phyloP scores from a whole-genome alignment of 2,329 filamentous ascomycete species.

The Ilyonectria mors-panacis region DNA sequence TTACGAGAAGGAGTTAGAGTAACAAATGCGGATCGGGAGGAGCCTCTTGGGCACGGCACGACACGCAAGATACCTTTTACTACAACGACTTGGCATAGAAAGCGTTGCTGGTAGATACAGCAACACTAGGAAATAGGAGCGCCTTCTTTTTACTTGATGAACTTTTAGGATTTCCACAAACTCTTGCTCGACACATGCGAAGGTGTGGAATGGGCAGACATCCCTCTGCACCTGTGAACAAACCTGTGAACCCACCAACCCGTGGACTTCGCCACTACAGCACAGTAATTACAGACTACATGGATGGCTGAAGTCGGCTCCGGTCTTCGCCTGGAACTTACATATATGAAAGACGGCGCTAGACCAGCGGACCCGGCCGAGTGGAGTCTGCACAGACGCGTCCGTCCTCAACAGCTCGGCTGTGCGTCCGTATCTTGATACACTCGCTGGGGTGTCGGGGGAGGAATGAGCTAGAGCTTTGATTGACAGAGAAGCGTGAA shows the following conservation, averaged over 20 bases:
- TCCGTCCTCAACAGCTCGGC: conserved; percentile 22
- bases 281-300: not conserved
- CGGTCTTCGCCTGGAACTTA: conserved; percentile 11
- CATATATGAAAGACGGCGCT: conserved; percentile 11
- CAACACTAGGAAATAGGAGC: conserved; percentile 10
- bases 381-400: conserved; percentile 12
- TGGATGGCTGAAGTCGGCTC: conserved; percentile 3
- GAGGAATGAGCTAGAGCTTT: conserved; percentile 27
- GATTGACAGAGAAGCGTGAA: conserved; percentile 39
- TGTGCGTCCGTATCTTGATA: conserved; percentile 27
- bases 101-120: conserved; percentile 1
- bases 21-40: not conserved
- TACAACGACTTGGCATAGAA: conserved; percentile 14
- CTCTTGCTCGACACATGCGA: not conserved
- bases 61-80: conserved; percentile 12
- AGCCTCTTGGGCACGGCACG: conserved; percentile 1
- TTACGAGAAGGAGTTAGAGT: not conserved
- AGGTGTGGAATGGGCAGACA: conserved; percentile 6
- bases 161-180: not conserved
- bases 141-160: conserved; percentile 7
- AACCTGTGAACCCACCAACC: not conserved
- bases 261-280: not conserved
- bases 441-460: conserved; percentile 25
- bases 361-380: conserved; percentile 20
- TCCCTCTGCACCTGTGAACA: not conserved